Conservation (phyloP, 805 yeast genomes). For the Saccharomycopsis olivae region DNA sequence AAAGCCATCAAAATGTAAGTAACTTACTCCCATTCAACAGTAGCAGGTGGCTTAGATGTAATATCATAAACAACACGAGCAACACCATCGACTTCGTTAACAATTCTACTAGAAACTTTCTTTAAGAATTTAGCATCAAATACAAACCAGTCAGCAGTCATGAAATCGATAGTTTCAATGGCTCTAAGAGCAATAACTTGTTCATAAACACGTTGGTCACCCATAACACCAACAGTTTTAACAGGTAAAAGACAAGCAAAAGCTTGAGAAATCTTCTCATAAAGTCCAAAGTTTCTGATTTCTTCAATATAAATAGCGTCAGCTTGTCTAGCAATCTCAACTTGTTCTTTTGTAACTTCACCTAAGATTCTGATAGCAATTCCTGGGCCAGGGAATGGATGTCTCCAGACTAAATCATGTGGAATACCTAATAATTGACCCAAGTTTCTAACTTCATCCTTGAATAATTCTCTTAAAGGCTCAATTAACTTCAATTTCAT, state of each 20-base stretch:
- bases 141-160: slow-evolving; percentile 99
- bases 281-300: slow-evolving; percentile 86
- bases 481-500: slow-evolving; percentile 98
- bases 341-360: slow-evolving; percentile 89
- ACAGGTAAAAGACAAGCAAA: slow-evolving; percentile 96
- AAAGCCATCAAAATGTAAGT: no score
- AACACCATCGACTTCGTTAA: slow-evolving; percentile 97
- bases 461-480: slow-evolving; percentile 96
- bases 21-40: slow-evolving; percentile 99
- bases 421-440: slow-evolving; percentile 95
- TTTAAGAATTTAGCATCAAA: slow-evolving; percentile 89
- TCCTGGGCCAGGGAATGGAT: slow-evolving; percentile 99
- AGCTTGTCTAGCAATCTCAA: slow-evolving; percentile 95
- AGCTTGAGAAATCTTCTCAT: slow-evolving; percentile 91
- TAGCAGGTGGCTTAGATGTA: slow-evolving; percentile 98
- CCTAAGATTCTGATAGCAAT: slow-evolving; percentile 97
- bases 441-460: slow-evolving; percentile 95
- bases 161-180: slow-evolving; percentile 93
- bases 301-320: slow-evolving; percentile 94
- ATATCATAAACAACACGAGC: slow-evolving; percentile 98
- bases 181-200: slow-evolving; percentile 99
- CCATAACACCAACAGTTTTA: slow-evolving; percentile 98
- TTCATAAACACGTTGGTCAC: slow-evolving; percentile 98
- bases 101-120: slow-evolving; percentile 89
- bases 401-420: slow-evolving; percentile 98